Evolutionary conservation across 2,329 filamentous ascomycete genomes (phyloP).

Genomic region (Phialocephala subalpina): DNA sequence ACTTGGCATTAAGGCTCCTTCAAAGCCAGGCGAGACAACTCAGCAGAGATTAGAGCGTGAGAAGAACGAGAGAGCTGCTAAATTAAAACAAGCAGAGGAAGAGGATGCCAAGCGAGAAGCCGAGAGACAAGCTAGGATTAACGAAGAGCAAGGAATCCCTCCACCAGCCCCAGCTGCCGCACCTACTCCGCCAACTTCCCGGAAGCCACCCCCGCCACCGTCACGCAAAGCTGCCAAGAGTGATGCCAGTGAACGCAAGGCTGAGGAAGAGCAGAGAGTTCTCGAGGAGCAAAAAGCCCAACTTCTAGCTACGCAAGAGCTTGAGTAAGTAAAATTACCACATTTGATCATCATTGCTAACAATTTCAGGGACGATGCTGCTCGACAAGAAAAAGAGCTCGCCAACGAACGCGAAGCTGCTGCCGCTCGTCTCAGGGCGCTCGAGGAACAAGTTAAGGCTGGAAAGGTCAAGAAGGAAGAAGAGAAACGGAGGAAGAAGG

Average conservation of each 20-base stretch:
- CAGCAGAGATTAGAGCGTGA: conserved; percentile 90
- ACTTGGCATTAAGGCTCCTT: conserved; percentile 85
- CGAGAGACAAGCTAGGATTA: conserved; percentile 70
- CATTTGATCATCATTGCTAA: conserved; percentile 28
- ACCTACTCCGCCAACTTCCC: conserved; percentile 52
- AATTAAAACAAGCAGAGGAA: conserved; percentile 88
- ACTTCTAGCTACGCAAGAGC: conserved; percentile 72
- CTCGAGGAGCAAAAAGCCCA: conserved; percentile 79
- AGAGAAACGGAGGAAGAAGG: conserved; percentile 92
- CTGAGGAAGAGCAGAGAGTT: conserved; percentile 69
- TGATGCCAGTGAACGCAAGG: conserved; percentile 65
- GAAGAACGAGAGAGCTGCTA: conserved; percentile 84
- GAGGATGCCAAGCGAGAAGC: conserved; percentile 90
- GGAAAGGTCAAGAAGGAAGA: conserved; percentile 97
- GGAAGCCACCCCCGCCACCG: conserved; percentile 81
- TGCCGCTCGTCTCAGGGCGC: conserved; percentile 81
- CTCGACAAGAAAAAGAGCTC: conserved; percentile 80
- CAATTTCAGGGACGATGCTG: conserved; percentile 71
- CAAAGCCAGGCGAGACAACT: conserved; percentile 80
- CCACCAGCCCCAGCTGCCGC: conserved; percentile 36
- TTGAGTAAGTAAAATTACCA: conserved; percentile 76
- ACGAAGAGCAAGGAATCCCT: conserved; percentile 44
- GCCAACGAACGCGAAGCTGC: conserved; percentile 82
- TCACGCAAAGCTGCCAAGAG: conserved; percentile 73
- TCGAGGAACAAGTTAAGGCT: conserved; percentile 93